Evolutionary conservation across 768 basidiomycete genomes (phyloP), one percentile per base, ranked within the genome.

Genomic region (Tylopilus cervinicoccineus): DNA sequence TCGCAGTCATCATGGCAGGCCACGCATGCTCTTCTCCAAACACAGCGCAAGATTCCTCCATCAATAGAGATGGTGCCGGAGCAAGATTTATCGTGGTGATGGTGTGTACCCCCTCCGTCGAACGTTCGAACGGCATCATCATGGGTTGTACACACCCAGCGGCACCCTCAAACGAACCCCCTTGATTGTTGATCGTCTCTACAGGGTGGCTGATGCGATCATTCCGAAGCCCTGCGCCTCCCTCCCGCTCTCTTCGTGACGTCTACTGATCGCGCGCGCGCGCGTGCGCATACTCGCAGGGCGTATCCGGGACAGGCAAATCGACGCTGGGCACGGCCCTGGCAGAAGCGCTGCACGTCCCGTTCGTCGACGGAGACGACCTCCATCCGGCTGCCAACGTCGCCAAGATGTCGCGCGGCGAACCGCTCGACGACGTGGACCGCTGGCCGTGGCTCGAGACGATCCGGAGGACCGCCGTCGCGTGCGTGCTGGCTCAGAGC

Each of bases 321-420:
- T 79, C 80, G 24, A 87, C 84, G 19, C 72, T 93, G 1, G 89
- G 86, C 0, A 54, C 53, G 5, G 80, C 78, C 7, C 70, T 94
- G n/a, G 78, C 87, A 7, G 57, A 69, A 32, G 70, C 72, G 23
- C 73, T 91, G 40, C 66, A 65, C n/a, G 53, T 91, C 51, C 84
- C 91, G 1, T 95, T 88, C 70, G 71, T 92, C 50, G 94, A 97
- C 60, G 94, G 87, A 24, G 93, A 96, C 63, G 83, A 87, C 52
- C 75, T 96, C 24, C 94, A 97, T 62, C 87, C 93, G 0, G 60
- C 72, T 20, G 66, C 77, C 12, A 95, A 95, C 66, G 78, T 95
- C 34, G 83, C 79, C 24, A 98, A 97, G 76, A 96, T 97, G 93
- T 69, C 81, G 5, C 61, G 70, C 2, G 92, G 92, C 0, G 67